phyloP scores from a whole-genome alignment of 2,329 filamentous ascomycete species.

The Trichoderma sp. region DNA sequence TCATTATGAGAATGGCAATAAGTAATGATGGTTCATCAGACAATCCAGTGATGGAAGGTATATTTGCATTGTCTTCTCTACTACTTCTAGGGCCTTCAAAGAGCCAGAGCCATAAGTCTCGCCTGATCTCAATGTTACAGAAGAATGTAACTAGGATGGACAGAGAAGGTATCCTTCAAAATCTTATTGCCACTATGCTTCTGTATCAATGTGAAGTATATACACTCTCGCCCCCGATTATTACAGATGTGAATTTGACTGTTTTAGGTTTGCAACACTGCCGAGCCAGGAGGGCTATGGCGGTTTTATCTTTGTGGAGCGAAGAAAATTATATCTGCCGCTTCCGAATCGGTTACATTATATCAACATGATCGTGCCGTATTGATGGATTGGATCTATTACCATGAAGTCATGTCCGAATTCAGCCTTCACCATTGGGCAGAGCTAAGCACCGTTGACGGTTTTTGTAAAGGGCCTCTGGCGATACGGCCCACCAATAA shows the following conservation, averaged over 20 bases:
- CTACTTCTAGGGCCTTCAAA: conserved; percentile 3
- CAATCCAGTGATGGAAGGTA: conserved; percentile 6
- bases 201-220: conserved; percentile 21
- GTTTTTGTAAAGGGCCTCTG: conserved; percentile 7
- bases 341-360: neutral
- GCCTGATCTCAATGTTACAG: conserved; percentile 20
- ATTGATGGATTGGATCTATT: conserved; percentile 22
- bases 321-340: conserved; percentile 17
- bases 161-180: conserved; percentile 13
- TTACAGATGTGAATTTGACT: neutral
- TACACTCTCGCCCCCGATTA: neutral
- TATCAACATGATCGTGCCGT: neutral
- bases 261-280: conserved; percentile 7
- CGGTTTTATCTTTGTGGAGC: conserved; percentile 18
- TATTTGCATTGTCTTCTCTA: conserved; percentile 9
- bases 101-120: neutral
- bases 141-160: neutral
- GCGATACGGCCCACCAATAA: neutral
- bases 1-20: conserved; percentile 10
- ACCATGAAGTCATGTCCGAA: conserved; percentile 20
- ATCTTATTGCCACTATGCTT: conserved; percentile 22
- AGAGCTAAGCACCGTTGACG: neutral
- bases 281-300: neutral
- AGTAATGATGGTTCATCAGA: neutral
- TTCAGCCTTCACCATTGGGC: conserved; percentile 20